Evolutionary conservation across 164 flowering plant genomes (phyloP), one percentile per base, ranked within the genome.

Genomic region (Umbilicus rupestris): DNA sequence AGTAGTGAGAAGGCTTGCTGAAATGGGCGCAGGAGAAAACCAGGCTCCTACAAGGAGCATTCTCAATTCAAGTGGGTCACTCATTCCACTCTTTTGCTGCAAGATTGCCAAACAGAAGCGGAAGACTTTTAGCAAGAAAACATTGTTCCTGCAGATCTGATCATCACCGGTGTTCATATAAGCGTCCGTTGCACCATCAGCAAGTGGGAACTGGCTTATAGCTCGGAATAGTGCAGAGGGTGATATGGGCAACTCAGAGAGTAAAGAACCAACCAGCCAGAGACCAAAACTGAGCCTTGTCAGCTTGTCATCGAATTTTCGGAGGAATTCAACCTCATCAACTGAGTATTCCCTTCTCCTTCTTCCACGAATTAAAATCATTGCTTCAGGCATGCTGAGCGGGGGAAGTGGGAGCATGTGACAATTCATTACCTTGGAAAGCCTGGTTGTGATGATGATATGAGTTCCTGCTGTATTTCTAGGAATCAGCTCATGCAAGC

Each of bases 1-100:
- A n/a, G 79, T 69, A 2, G 87, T 85, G n/a, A 91, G 74, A 62
- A 88, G 74, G 70, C 62, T 76, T 15, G 72, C 86, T 22, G 96
- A 79, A 64, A 86, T 70, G 2, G 97, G 90, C 39, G 89, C 71
- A 16, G 94, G 89, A 30, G 96, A 87, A 67, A 86, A 78, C 97
- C 97, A 92, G 44, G 93, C 90, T 31, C 96, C 96, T 5, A 85
- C 89, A 44, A 84, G 85, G 68, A 85, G 83, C 92, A 89, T 89
- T 75, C 84, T 80, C 11, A 78, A 74, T n/a, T 96, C 81, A 1
- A 86, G 73, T 42, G 73, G 77, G 68, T 83, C 79, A 72, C 76
- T 72, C 46, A 68, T 76, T 29, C 75, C 78, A 28, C 71, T 80
- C 9, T 70, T 72, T 70, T 87, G 84, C 63, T 84, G 79, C 67